Base-by-base conservation (phyloP, 331 rosid species). In the Dryas integrifolia region DNA sequence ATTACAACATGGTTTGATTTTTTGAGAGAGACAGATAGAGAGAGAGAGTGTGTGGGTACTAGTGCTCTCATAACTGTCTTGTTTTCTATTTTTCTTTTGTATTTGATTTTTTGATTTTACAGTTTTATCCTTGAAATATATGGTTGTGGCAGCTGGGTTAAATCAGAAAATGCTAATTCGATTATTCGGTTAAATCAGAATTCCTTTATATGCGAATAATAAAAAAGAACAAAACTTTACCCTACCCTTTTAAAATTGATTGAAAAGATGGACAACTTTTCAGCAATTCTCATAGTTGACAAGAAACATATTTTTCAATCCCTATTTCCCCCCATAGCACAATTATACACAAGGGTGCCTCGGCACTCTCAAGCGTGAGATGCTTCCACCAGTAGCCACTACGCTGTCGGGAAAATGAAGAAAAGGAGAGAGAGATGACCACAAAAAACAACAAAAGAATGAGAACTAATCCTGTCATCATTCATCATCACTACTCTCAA, bases 401-500 rank as follows among this genome's bases (percentile, higher is more conserved):
- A 57, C 0, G 40, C 24, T 0, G 15, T 57, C 3, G 40, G 39
- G 4, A 55, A 55, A 30, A 16, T 12, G 9, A 9, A 55, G 55
- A 21, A 16, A 45, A 21, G 58, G 58, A 6, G 35, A 55, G 59
- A 55, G 26, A 55, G 9, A 18, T 7, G 15, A 16, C 26, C 7
- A 4, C 35, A 1, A 10, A 10, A 57, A 18, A 8, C 4, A 46
- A 1, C 0, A 61, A 6, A 15, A 48, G 8, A 41, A 26, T 40
- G 5, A n/a, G 8, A 52, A 58, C 44, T 6, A 35, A 35, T 43
- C 43, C 15, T 44, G 9, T 84, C 83, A 88, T 12, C 76, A 74
- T 75, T 86, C 96, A 67, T 92, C 98, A 73, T 90, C 98, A 75
- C 90, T 90, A 72, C 85, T 86, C 69, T 83, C 91, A 73, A 91